Base-by-base conservation (phyloP, 495 filamentous ascomycete genomes). In the Penicillium nucicola region DNA sequence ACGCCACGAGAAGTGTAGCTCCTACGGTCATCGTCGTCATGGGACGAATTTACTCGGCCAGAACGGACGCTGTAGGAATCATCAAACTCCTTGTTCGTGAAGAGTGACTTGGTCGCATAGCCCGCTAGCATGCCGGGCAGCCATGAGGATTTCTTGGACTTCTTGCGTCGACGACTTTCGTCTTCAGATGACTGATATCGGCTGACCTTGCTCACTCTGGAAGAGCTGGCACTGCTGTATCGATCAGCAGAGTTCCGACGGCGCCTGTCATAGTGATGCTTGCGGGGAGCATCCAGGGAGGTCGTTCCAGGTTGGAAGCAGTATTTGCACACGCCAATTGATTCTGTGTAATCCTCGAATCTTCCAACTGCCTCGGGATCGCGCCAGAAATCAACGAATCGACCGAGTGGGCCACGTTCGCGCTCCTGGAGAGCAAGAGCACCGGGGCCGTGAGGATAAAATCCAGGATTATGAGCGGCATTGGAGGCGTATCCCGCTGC, bases 281-380 rank as follows among this genome's bases (percentile, higher is more conserved):
- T 81, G 51, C 86, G 73, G 32, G 86, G 86, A 2, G 85, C 86
- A 58, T 88, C 74, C 25, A 63, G 48, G n/a, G 78, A 75, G 22
- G 68, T 75, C 2, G 81, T 78, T 5, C 79, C 76, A 3, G 85
- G 84, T 18, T 84, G 79, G 53, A 89, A 89, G 57, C 86, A 89
- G 48, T 81, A 67, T 51, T 71, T 77, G 66, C 86, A 89, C 5
- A 87, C 77, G 15, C 86, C 86, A 42, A 86, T 87, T 42, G 79
- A 73, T 59, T 89, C 84, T 2, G 85, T 86, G 53, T 89, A 89
- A 57, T 86, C 84, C 63, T 89, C 86, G 57, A 84, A 89, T 52
- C 79, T 79, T 5, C 76, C 80, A 3, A 89, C 83, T 11, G 80
- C 86, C 54, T 89, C 82, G 2, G 80, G 74, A 50, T 88, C 84